Conservation (phyloP, 306 rosid species). For the Herpetospermum pedunculosum region DNA sequence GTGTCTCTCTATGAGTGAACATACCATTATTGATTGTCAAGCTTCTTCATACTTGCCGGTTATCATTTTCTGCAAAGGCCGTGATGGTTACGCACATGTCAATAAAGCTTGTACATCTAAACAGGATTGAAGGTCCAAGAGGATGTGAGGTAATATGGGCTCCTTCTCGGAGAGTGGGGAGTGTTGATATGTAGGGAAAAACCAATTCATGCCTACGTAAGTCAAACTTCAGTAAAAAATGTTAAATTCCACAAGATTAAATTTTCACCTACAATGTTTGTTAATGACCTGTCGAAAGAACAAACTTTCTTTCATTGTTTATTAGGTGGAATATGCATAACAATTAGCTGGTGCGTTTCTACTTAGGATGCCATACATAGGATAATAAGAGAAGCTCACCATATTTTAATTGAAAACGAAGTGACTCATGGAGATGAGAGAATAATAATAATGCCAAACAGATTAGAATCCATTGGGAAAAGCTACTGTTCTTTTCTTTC, state of each 20-base stretch:
- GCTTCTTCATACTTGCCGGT: neutral
- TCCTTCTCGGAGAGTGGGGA: neutral
- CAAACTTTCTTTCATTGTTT: neutral
- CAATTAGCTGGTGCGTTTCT: neutral
- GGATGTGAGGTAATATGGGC: neutral
- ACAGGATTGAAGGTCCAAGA: neutral
- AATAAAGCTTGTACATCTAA: neutral
- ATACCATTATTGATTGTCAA: neutral
- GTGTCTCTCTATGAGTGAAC: neutral
- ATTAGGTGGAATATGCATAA: neutral
- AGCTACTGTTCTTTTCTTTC: neutral
- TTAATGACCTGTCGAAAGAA: neutral
- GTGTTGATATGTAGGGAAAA: neutral
- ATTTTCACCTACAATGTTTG: neutral
- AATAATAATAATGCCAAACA: neutral
- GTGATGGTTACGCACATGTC: neutral
- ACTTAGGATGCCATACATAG: neutral
- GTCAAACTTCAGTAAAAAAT: neutral
- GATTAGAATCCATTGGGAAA: neutral
- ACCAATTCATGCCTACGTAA: neutral
- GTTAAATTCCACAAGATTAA: neutral
- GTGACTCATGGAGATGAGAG: neutral
- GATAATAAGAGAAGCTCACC: neutral
- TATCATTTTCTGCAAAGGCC: neutral
- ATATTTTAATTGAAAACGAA: neutral